A percentile compares a stretch with the other conserved stretches of the same genome.
Conservation (phyloP, 1,284 basidiomycete genomes). For the Singerocomus inundabilis region DNA sequence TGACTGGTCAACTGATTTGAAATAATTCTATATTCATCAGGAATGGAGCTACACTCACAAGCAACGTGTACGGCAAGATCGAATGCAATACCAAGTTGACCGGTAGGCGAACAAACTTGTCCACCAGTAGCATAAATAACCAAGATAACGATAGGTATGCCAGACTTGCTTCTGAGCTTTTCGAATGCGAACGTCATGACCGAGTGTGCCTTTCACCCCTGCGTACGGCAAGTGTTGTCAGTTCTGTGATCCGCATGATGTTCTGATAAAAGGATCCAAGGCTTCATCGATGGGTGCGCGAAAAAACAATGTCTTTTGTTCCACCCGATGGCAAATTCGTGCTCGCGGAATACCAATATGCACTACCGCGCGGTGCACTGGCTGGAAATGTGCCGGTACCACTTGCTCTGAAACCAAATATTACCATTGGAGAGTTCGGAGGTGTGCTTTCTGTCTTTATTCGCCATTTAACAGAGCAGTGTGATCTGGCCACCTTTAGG, state of each 20-base stretch:
- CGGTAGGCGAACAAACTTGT: constrained; percentile 41
- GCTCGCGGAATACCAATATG: constrained; percentile 82
- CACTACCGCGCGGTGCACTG: constrained; percentile 29
- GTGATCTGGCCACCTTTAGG: constrained; percentile 42
- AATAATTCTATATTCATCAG: constrained; percentile 38
- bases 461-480: background rate
- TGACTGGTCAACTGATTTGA: background rate
- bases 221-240: constrained; percentile 66
- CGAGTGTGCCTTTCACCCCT: constrained; percentile 89
- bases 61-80: constrained; percentile 77
- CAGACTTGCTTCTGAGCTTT: constrained; percentile 82
- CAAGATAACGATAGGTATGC: constrained; percentile 61
- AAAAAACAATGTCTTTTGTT: constrained; percentile 84
- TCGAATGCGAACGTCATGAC: constrained; percentile 72
- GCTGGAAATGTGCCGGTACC: constrained; percentile 56
- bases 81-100: constrained; percentile 82
- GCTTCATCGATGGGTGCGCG: constrained; percentile 77
- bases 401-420: constrained; percentile 57
- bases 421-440: constrained; percentile 61
- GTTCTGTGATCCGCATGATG: background rate
- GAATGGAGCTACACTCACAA: constrained; percentile 71
- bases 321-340: constrained; percentile 93
- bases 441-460: constrained; percentile 43
- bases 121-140: background rate
- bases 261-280: constrained; percentile 38